Conservation (phyloP, 768 basidiomycete species). For the Hirschioporus abietinus region DNA sequence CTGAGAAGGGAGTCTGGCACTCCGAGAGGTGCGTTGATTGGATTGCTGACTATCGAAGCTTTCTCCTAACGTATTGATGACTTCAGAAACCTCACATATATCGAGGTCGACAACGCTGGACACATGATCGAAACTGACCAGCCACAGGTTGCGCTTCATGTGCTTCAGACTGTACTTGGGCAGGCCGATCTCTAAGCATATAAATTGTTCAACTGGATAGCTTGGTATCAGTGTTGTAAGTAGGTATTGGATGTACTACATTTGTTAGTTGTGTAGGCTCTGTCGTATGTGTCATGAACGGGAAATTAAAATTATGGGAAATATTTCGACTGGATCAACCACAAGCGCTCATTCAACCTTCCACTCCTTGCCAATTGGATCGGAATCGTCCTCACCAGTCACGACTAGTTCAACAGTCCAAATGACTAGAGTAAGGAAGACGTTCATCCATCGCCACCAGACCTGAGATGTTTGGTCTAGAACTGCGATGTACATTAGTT, state of each 20-base stretch:
- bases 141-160: conserved; percentile 9
- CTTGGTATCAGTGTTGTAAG: not conserved
- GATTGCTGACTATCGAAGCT: not conserved
- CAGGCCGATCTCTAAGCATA: not conserved
- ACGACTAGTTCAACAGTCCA: conserved; percentile 83
- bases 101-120: conserved; percentile 6
- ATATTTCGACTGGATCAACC: not conserved
- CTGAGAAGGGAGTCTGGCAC: not conserved
- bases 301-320: not conserved
- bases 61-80: not conserved
- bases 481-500: conserved; percentile 36
- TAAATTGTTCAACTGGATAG: not conserved
- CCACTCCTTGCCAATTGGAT: conserved; percentile 54
- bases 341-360: conserved; percentile 55
- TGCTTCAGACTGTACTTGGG: conserved; percentile 8
- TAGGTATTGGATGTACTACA: not conserved
- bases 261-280: not conserved
- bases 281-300: not conserved
- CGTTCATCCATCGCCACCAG: conserved; percentile 92
- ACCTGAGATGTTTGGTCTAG: conserved; percentile 87
- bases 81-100: not conserved
- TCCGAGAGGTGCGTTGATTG: not conserved
- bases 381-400: conserved; percentile 67
- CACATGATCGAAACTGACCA: conserved; percentile 11
- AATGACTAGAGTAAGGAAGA: conserved; percentile 77